Conservation (phyloP, 192 early-diverging fungal species). For the Dissophora globulifera region DNA sequence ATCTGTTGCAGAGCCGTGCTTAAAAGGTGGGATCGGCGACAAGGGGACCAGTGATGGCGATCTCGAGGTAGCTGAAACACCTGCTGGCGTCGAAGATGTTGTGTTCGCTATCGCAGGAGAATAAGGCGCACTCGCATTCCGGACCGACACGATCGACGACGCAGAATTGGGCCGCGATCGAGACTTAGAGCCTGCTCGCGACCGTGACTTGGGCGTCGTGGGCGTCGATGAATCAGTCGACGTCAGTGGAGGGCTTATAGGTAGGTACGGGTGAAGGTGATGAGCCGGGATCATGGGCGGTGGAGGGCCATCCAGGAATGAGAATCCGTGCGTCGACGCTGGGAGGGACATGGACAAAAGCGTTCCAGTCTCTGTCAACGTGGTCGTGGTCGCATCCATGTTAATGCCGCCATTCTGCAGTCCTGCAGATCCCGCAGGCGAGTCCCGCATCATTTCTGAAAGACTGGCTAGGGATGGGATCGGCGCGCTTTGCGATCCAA, state of each 20-base stretch:
- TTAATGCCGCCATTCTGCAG: too few relatives aligned
- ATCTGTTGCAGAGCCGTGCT: constrained; percentile 11
- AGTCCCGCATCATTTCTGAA: constrained; percentile 51
- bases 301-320: constrained; percentile 43
- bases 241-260: constrained; percentile 37
- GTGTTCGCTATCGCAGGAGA: constrained; percentile 32
- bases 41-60: constrained; percentile 42
- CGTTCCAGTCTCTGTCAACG: constrained; percentile 24
- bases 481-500: constrained; percentile 38
- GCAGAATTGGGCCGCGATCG: constrained; percentile 41
- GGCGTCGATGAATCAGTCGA: constrained; percentile 42
- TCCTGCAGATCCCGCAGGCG: constrained; percentile 16
- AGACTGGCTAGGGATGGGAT: constrained; percentile 46
- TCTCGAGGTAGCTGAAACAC: constrained; percentile 23
- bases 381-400: constrained; percentile 6
- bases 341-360: constrained; percentile 48
- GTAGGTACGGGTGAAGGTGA: constrained; percentile 32
- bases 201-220: constrained; percentile 33
- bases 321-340: constrained; percentile 29
- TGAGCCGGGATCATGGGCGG: constrained; percentile 38
- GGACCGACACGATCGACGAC: constrained; percentile 25
- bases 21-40: constrained; percentile 37
- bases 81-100: not conserved
- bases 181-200: constrained; percentile 49
- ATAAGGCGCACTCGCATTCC: constrained; percentile 45